phyloP scores from a whole-genome alignment of 2,329 filamentous ascomycete genomes.

The Cercospora berteroae region DNA sequence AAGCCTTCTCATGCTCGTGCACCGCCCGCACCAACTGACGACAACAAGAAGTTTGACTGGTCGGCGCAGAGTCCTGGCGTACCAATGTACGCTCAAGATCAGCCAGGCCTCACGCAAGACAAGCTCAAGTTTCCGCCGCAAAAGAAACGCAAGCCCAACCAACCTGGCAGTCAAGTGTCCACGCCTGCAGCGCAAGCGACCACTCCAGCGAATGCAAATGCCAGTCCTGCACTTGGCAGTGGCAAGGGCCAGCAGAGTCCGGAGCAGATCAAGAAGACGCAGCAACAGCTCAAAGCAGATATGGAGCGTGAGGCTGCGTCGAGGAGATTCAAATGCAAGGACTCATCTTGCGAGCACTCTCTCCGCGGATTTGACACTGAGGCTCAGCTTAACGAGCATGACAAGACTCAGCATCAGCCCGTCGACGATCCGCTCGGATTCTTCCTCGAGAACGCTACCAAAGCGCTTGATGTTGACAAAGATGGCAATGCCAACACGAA shows the following conservation, averaged over 20 bases:
- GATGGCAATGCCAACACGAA: constrained; percentile 39
- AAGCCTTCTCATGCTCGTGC: constrained; percentile 32
- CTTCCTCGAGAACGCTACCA: constrained; percentile 51
- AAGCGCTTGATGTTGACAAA: constrained; percentile 48
- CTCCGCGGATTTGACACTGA: constrained; percentile 54
- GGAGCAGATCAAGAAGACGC: constrained; percentile 47
- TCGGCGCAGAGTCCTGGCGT: constrained; percentile 49
- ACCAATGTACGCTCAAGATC: constrained; percentile 53
- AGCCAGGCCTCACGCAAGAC: constrained; percentile 53
- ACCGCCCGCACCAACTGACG: constrained; percentile 37
- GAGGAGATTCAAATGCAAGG: constrained; percentile 55
- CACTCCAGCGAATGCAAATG: constrained; percentile 39
- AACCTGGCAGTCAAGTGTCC: constrained; percentile 40
- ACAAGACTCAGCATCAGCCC: constrained; percentile 52
- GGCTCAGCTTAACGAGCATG: constrained; percentile 51
- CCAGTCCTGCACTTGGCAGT: constrained; percentile 40
- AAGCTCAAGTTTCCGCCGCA: constrained; percentile 58
- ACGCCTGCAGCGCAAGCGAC: constrained; percentile 39
- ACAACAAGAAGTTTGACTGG: constrained; percentile 39
- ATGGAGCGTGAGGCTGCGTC: constrained; percentile 44
- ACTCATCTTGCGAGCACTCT: constrained; percentile 52
- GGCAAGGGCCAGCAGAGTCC: constrained; percentile 41
- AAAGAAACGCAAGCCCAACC: constrained; percentile 55
- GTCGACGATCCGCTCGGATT: constrained; percentile 58
- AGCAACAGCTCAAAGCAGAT: constrained; percentile 39